A percentile compares a stretch with the other conserved stretches of the same genome.
These are phyloP conservation scores for Macrophomina pseudophaseolina DNA, from an alignment of 2,329 filamentous ascomycete genomes.

Conservation along the genomic window DNA sequence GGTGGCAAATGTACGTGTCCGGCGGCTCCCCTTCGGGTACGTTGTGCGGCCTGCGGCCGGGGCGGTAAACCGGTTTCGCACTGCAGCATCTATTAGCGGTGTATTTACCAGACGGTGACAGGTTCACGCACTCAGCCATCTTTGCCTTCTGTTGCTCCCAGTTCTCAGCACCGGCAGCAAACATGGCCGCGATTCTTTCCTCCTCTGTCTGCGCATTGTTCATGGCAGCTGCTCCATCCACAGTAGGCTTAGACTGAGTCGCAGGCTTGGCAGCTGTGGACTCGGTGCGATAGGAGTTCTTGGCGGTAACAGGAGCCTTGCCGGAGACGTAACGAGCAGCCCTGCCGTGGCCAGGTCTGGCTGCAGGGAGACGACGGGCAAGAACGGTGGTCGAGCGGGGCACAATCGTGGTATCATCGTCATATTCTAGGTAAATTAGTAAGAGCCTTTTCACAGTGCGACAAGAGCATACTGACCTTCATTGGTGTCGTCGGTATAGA, in stretches of 20 bases:
- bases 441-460: constrained; percentile 19
- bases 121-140: constrained; percentile 68
- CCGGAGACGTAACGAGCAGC: constrained; percentile 95
- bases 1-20: constrained; percentile 92
- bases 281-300: constrained; percentile 75
- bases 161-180: constrained; percentile 85
- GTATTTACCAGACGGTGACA: constrained; percentile 40
- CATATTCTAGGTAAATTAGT: constrained; percentile 70
- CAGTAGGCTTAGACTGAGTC: constrained; percentile 44
- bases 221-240: constrained; percentile 67
- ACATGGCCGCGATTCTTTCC: constrained; percentile 90
- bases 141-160: constrained; percentile 94
- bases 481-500: constrained; percentile 88
- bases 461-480: constrained; percentile 68
- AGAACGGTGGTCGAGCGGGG: constrained; percentile 93
- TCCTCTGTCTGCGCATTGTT: constrained; percentile 87
- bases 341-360: constrained; percentile 83
- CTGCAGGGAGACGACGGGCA: constrained; percentile 81
- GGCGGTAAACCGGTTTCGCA: constrained; percentile 50
- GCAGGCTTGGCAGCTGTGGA: constrained; percentile 59
- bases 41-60: constrained; percentile 67
- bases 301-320: constrained; percentile 89
- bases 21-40: constrained; percentile 93
- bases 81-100: constrained; percentile 31
- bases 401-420: constrained; percentile 97